These are phyloP conservation scores for Boechera retrofracta DNA, from an alignment of 345 rosid genomes.

Conservation along the genomic window DNA sequence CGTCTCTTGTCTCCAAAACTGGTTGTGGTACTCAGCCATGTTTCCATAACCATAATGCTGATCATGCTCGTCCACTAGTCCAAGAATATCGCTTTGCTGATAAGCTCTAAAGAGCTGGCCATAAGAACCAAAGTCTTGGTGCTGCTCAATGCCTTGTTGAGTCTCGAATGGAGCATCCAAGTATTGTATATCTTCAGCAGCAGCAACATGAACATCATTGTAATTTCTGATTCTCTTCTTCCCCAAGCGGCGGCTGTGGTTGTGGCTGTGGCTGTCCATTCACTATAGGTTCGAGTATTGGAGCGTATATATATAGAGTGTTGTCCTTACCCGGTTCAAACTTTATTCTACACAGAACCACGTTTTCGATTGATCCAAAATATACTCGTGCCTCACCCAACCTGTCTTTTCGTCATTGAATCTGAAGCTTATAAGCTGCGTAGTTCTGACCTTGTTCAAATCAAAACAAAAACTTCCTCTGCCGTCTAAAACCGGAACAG, in stretches of 20 bases:
- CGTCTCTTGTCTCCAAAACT: background rate
- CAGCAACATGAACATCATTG: background rate
- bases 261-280: background rate
- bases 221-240: background rate
- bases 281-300: conserved; percentile 7
- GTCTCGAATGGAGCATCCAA: conserved; percentile 7
- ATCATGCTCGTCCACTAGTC: no score
- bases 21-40: background rate
- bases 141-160: background rate
- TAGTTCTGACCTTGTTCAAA: background rate
- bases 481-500: no score
- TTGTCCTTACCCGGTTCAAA: background rate
- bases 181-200: background rate
- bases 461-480: no score
- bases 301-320: conserved; percentile 10
- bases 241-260: background rate
- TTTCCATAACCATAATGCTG: no score
- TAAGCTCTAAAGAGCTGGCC: background rate
- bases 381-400: conserved; percentile 31
- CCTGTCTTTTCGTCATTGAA: background rate
- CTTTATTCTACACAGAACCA: conserved; percentile 17
- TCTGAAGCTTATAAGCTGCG: background rate
- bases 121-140: conserved; percentile 6
- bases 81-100: no score
- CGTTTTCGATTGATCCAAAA: no score